Evolutionary conservation across 2,329 filamentous ascomycete genomes (phyloP).

Genomic region (Neopestalotiopsis rosae): DNA sequence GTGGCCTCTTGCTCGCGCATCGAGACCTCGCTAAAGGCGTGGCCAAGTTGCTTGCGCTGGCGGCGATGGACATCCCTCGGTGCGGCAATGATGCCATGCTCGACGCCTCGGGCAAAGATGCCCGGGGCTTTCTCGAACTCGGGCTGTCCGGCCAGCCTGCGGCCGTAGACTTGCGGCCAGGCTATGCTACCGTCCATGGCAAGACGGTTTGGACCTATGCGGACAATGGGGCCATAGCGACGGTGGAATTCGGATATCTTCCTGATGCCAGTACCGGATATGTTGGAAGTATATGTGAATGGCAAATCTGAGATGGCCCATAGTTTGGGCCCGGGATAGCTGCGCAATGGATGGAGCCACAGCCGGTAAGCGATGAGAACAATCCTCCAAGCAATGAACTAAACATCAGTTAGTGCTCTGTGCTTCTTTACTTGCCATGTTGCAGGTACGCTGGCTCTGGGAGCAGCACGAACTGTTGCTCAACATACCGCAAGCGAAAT

Average conservation of each 20-base stretch:
- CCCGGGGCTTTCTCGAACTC: constrained; percentile 24
- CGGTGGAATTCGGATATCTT: constrained; percentile 27
- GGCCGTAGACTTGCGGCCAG: constrained; percentile 40
- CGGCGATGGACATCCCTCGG: constrained; percentile 33
- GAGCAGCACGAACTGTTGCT: no score
- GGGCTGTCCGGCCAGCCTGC: constrained; percentile 30
- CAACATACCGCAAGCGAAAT: no score
- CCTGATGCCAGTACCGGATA: background rate
- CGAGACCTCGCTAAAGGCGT: constrained; percentile 33
- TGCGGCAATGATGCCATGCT: constrained; percentile 34
- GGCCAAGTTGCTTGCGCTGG: constrained; percentile 33
- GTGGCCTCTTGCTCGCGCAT: constrained; percentile 29
- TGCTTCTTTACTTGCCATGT: no score
- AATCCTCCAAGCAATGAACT: background rate
- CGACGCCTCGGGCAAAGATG: constrained; percentile 22
- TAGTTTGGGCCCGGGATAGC: constrained; percentile 2
- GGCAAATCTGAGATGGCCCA: constrained; percentile 9
- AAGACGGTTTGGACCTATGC: constrained; percentile 47
- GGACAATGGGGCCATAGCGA: constrained; percentile 45
- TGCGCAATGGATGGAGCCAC: constrained; percentile 8
- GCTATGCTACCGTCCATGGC: constrained; percentile 35
- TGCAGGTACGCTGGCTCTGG: no score
- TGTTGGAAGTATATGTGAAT: constrained; percentile 3
- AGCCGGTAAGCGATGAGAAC: background rate
- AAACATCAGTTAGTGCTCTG: background rate